These are phyloP conservation scores for Claviceps sp. DNA, from an alignment of 2,329 filamentous ascomycete genomes.

Conservation along the genomic window DNA sequence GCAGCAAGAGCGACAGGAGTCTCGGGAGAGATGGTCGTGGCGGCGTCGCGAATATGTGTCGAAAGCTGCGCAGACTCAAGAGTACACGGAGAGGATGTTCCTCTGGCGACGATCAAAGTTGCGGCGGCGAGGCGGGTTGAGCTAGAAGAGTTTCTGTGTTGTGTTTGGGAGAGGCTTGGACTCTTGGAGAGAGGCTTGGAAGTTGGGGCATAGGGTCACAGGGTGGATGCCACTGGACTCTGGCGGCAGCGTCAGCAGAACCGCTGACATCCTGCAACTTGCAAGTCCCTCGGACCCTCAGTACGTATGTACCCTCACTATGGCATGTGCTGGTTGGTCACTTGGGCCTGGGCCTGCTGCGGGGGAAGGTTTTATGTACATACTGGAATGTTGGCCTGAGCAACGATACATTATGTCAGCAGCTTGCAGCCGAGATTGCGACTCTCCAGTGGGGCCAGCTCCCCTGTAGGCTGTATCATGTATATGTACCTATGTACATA, in stretches of 20 bases:
- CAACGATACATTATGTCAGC: background rate
- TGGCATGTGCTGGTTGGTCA: background rate
- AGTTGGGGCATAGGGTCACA: background rate
- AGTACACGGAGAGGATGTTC: background rate
- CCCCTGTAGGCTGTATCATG: too few relatives aligned
- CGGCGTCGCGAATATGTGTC: background rate
- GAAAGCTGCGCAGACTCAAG: background rate
- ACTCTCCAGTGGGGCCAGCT: too few relatives aligned
- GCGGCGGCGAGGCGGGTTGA: constrained; percentile 1
- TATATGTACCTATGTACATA: too few relatives aligned
- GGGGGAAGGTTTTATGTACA: background rate
- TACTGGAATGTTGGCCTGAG: background rate
- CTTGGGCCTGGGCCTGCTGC: background rate
- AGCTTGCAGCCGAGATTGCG: too few relatives aligned
- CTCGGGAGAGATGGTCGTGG: background rate
- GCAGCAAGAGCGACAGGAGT: background rate
- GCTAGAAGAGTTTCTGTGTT: background rate
- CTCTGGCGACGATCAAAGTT: background rate
- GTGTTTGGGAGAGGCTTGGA: background rate
- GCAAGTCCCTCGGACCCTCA: too few relatives aligned
- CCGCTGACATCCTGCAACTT: background rate
- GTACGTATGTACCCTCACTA: background rate
- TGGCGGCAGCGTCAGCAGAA: background rate
- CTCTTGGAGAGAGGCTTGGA: background rate
- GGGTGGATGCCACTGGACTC: background rate